phyloP scores from a whole-genome alignment of 495 filamentous ascomycete species.

The Thermothielavioides terrestris region DNA sequence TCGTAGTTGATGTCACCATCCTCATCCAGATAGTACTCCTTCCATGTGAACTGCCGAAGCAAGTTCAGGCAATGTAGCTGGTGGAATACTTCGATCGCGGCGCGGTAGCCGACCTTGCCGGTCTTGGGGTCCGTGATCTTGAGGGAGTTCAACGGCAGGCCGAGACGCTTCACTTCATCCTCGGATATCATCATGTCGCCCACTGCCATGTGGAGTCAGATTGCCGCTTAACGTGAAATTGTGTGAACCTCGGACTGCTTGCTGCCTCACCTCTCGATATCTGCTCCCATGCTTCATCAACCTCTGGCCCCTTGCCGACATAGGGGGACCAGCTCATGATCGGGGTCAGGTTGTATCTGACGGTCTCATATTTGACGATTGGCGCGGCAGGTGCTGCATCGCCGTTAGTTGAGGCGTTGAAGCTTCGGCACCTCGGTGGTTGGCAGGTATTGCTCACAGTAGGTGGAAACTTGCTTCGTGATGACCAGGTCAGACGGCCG shows the following conservation, averaged over 20 bases:
- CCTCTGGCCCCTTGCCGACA: background rate
- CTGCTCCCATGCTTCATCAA: conserved; percentile 1
- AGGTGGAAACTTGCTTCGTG: background rate
- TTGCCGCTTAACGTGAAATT: background rate
- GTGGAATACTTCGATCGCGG: conserved; percentile 1
- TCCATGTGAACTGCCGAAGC: background rate
- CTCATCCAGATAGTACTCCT: background rate
- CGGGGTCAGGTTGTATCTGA: background rate
- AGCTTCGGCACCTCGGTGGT: background rate
- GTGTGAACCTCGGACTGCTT: too few species aligned
- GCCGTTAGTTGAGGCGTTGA: background rate
- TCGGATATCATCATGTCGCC: background rate
- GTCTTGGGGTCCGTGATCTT: conserved; percentile 3
- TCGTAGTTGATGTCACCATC: background rate
- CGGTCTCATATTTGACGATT: background rate
- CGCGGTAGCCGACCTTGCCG: conserved; percentile 1
- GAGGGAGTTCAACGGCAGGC: background rate
- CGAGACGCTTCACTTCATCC: background rate
- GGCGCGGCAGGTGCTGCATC: background rate
- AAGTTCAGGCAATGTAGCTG: conserved; percentile 2
- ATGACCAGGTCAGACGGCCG: background rate
- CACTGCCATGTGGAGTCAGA: background rate
- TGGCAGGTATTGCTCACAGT: background rate
- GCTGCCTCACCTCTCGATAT: background rate
- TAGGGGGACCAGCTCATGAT: background rate